phyloP scores from a whole-genome alignment of 306 rosid species.

The Cucumis melo region DNA sequence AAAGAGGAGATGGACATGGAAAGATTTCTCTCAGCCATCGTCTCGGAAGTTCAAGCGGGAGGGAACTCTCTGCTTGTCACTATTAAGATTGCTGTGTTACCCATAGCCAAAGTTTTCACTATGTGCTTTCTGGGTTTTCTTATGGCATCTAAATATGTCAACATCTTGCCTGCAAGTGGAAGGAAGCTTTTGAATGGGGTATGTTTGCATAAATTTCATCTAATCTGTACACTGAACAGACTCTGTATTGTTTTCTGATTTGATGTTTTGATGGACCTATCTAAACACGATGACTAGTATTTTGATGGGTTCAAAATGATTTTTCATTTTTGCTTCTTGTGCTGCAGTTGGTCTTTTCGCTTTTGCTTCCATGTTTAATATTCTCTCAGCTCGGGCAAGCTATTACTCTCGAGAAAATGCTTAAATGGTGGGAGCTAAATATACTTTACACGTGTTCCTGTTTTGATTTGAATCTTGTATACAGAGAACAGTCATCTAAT shows the following conservation, averaged over 20 bases:
- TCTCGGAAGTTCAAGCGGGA: slow-evolving; percentile 19
- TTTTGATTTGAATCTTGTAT: background rate
- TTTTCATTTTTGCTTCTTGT: slow-evolving; percentile 1
- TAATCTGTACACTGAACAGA: background rate
- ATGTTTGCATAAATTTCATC: background rate
- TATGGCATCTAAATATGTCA: slow-evolving; percentile 89
- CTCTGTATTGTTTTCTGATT: background rate
- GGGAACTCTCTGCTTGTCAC: slow-evolving; percentile 55
- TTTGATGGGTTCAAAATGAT: background rate
- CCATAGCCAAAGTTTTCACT: slow-evolving; percentile 82
- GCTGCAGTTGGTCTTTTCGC: slow-evolving; percentile 80
- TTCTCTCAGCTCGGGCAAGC: slow-evolving; percentile 93
- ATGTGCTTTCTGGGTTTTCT: slow-evolving; percentile 81
- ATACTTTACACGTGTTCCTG: background rate
- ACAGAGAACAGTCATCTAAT: background rate
- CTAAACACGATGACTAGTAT: background rate
- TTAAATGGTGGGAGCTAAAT: slow-evolving; percentile 48
- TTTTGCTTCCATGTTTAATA: slow-evolving; percentile 87
- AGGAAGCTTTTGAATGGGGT: slow-evolving; percentile 91
- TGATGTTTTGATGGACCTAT: background rate
- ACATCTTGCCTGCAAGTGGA: slow-evolving; percentile 72
- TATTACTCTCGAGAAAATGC: slow-evolving; percentile 64
- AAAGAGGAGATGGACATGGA: slow-evolving; percentile 17
- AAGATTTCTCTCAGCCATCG: slow-evolving; percentile 25
- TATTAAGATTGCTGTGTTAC: slow-evolving; percentile 76